Evolutionary conservation across 1,284 basidiomycete species (phyloP).

Genomic region (Salmacisia buchloeana): DNA sequence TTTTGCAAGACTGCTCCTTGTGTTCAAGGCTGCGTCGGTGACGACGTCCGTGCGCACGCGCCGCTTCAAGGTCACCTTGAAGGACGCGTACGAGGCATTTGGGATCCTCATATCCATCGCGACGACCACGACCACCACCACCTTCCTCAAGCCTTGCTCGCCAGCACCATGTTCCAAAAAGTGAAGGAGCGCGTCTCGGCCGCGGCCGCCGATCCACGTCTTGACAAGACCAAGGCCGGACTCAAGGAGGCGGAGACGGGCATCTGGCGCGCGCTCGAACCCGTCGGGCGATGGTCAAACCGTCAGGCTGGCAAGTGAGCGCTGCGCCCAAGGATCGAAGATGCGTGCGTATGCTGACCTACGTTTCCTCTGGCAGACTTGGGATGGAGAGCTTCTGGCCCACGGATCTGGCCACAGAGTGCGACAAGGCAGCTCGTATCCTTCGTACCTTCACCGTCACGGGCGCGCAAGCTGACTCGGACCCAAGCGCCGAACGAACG

Average conservation of each 20-base stretch:
- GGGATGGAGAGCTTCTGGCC: slow-evolving; percentile 47
- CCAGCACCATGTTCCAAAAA: slow-evolving; percentile 2
- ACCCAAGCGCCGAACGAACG: neutral
- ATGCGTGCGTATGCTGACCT: slow-evolving; percentile 9
- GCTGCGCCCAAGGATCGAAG: neutral
- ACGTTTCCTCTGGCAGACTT: slow-evolving; percentile 27
- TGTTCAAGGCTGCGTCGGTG: too few relatives aligned
- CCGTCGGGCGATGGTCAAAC: slow-evolving; percentile 6
- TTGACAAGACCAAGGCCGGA: slow-evolving; percentile 8
- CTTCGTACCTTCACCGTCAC: slow-evolving; percentile 36
- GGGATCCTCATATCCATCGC: too few relatives aligned
- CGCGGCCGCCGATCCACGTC: neutral
- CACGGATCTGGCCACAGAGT: slow-evolving; percentile 31
- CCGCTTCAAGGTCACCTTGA: neutral
- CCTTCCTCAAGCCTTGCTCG: neutral
- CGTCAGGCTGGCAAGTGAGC: neutral
- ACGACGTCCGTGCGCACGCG: too few relatives aligned
- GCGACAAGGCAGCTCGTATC: slow-evolving; percentile 45
- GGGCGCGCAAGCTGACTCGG: slow-evolving; percentile 30
- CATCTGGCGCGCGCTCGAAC: slow-evolving; percentile 15
- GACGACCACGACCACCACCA: neutral
- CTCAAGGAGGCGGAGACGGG: slow-evolving; percentile 21
- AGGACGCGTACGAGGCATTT: neutral
- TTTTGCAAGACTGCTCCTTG: too few relatives aligned
- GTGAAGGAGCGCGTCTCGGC: neutral